Conservation (phyloP, 2,329 filamentous ascomycete genomes). For the Graphiopsis chlorocephala region DNA sequence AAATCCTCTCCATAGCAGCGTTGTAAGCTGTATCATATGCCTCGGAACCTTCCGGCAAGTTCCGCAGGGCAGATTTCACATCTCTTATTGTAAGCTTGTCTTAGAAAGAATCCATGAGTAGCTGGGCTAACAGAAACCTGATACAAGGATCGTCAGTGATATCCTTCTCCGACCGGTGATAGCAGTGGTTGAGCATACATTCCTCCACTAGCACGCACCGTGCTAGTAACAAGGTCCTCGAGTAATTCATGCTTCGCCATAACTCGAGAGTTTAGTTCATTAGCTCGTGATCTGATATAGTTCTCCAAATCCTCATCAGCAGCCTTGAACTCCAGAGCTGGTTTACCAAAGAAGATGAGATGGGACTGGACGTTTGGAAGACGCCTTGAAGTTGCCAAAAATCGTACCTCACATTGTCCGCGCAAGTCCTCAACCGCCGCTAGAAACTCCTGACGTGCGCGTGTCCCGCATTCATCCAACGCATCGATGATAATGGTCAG, state of each 20-base stretch:
- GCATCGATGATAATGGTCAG: not conserved
- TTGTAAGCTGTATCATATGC: conserved; percentile 1
- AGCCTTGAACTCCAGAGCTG: not conserved
- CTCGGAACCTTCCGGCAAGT: not conserved
- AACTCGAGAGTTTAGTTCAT: not conserved
- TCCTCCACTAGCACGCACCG: not conserved
- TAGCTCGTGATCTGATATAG: not conserved
- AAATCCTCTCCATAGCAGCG: not conserved
- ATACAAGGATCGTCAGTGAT: too few relatives aligned
- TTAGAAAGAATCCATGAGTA: conserved; percentile 6
- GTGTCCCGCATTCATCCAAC: not conserved
- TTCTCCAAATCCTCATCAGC: not conserved
- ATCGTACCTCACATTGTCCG: not conserved
- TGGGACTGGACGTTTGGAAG: not conserved
- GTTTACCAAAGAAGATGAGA: not conserved
- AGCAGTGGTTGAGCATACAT: not conserved
- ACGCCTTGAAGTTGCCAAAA: not conserved
- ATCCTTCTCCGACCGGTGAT: too few relatives aligned
- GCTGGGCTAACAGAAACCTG: not conserved
- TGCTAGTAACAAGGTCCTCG: not conserved
- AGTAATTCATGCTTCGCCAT: not conserved
- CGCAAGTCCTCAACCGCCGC: not conserved
- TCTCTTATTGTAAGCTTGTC: not conserved
- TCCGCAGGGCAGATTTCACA: not conserved
- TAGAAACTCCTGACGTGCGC: not conserved